These are phyloP conservation scores for Russula brevipes DNA, from an alignment of 768 basidiomycete species.

Conservation along the genomic window DNA sequence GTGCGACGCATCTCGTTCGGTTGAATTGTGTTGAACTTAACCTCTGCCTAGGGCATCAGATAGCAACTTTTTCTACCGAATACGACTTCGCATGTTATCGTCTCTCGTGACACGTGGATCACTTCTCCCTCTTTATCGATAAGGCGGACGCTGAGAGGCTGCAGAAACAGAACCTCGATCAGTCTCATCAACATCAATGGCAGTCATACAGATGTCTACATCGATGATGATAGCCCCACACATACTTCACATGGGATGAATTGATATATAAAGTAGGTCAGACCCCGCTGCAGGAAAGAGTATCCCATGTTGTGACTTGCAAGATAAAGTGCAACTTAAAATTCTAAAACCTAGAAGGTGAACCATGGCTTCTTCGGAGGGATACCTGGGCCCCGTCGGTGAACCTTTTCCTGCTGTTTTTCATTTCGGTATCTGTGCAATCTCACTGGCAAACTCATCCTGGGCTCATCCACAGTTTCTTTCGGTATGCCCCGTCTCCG, in stretches of 20 bases:
- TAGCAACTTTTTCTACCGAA: not conserved
- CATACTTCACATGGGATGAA: not conserved
- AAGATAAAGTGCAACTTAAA: constrained; percentile 7
- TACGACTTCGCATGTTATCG: not conserved
- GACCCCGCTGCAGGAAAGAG: constrained; percentile 3
- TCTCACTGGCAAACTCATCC: not conserved
- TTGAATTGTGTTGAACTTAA: not conserved
- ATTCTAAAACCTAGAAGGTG: constrained; percentile 17
- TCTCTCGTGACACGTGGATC: not conserved
- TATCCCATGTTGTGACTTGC: not conserved
- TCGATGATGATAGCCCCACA: not conserved
- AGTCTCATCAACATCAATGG: not conserved
- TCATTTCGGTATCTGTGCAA: constrained; percentile 11
- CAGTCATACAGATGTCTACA: not conserved
- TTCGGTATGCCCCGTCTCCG: not conserved
- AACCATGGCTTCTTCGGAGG: not conserved
- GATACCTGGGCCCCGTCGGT: not conserved
- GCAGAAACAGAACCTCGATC: constrained; percentile 7
- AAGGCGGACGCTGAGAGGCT: constrained; percentile 11
- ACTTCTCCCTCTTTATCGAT: constrained; percentile 11
- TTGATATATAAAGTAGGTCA: not conserved
- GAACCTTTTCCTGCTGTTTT: not conserved
- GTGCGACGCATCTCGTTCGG: not conserved
- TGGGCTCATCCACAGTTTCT: not conserved
- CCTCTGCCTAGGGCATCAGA: not conserved